These are phyloP conservation scores for Ascochyta viciae-villosae DNA, from an alignment of 2,329 filamentous ascomycete genomes.

Conservation along the genomic window DNA sequence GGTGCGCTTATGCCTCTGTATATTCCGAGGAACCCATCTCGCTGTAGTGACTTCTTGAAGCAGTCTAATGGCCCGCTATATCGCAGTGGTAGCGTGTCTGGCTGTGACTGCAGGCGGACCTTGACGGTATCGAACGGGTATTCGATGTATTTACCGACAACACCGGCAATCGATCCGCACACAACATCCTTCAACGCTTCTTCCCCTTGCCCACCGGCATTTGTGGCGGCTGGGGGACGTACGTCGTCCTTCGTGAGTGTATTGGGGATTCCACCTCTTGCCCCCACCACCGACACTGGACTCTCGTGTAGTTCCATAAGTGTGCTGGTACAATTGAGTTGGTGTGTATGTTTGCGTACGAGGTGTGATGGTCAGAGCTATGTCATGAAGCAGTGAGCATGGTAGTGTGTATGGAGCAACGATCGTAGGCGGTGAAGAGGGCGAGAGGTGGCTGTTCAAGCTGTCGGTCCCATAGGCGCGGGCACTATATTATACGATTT, in stretches of 20 bases:
- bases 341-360: conserved; percentile 14
- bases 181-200: conserved; percentile 85
- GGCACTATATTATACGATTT: conserved; percentile 14
- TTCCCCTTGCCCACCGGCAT: conserved; percentile 53
- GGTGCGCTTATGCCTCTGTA: conserved; percentile 95
- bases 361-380: conserved; percentile 4
- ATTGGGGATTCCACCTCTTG: conserved; percentile 32
- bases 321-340: conserved; percentile 7
- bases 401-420: conserved; percentile 30
- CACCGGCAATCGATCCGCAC: conserved; percentile 89
- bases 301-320: conserved; percentile 43
- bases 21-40: conserved; percentile 80
- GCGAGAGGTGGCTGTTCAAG: conserved; percentile 33
- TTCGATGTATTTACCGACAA: conserved; percentile 94
- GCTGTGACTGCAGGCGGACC: conserved; percentile 95
- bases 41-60: conserved; percentile 82
- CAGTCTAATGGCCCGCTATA: conserved; percentile 92
- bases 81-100: conserved; percentile 78
- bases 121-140: conserved; percentile 99
- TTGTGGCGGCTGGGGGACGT: conserved; percentile 18
- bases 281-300: conserved; percentile 42
- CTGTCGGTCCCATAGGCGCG: conserved; percentile 25
- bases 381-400: conserved; percentile 33
- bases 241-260: conserved; percentile 30
- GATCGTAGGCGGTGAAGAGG: conserved; percentile 39